These are phyloP conservation scores for Silene conica DNA, from an alignment of 148 eudicot species.

Conservation along the genomic window DNA sequence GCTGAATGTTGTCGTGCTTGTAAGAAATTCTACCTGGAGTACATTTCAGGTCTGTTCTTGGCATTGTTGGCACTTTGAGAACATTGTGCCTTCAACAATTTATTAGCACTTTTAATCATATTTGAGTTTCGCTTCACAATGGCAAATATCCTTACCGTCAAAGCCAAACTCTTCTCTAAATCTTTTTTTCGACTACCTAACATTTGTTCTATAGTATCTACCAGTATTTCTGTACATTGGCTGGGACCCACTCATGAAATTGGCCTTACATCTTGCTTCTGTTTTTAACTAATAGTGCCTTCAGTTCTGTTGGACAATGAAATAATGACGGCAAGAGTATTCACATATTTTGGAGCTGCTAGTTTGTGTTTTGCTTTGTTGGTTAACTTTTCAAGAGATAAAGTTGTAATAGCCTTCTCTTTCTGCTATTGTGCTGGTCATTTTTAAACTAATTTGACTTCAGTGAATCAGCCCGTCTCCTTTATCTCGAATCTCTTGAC, in stretches of 20 bases:
- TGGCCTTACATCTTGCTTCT: neutral
- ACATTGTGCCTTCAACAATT: neutral
- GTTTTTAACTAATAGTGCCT: no score
- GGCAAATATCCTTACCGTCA: neutral
- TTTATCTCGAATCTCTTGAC: neutral
- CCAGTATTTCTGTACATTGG: neutral
- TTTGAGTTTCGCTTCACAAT: neutral
- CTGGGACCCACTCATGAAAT: neutral
- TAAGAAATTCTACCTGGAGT: neutral
- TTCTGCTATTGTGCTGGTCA: neutral
- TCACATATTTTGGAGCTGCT: no score
- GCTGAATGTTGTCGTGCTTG: neutral
- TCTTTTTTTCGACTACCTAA: neutral
- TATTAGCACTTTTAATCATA: neutral
- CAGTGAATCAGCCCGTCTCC: neutral
- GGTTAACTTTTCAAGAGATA: neutral
- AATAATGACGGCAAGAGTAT: no score
- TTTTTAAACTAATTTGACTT: neutral
- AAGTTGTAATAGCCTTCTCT: neutral
- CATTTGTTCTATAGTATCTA: neutral
- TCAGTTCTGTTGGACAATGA: no score
- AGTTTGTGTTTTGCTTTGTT: neutral
- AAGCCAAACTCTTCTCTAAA: no score
- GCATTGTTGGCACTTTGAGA: neutral
- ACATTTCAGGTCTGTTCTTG: neutral